Evolutionary conservation across 2,329 filamentous ascomycete species (phyloP).

Genomic region (Aspergillus phoenicis): DNA sequence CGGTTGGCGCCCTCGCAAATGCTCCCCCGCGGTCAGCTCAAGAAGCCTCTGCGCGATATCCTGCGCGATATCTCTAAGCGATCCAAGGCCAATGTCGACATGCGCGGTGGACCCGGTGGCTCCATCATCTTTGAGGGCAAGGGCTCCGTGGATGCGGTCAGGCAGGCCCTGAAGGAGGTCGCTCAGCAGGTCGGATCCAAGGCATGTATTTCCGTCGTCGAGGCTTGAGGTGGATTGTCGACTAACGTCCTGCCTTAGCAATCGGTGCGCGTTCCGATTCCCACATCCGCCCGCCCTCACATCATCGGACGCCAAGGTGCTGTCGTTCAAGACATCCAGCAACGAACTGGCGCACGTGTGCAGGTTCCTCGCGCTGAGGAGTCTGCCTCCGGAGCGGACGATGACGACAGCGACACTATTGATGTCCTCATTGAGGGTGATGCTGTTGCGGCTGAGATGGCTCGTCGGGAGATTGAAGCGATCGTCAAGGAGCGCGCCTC

Average conservation of each 20-base stretch:
- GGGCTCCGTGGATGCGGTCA: conserved; percentile 79
- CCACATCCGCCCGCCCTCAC: conserved; percentile 78
- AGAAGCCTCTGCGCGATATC: conserved; percentile 81
- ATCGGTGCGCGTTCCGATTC: conserved; percentile 75
- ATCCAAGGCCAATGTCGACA: conserved; percentile 81
- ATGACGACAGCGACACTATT: conserved; percentile 75
- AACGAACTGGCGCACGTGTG: conserved; percentile 85
- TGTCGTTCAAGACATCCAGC: conserved; percentile 86
- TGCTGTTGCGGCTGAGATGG: conserved; percentile 80
- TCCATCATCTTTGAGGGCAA: conserved; percentile 80
- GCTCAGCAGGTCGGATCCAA: conserved; percentile 84
- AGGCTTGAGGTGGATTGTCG: neutral
- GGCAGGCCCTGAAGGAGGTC: conserved; percentile 86
- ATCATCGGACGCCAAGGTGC: conserved; percentile 92
- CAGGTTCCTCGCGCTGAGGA: conserved; percentile 84
- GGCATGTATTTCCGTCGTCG: conserved; percentile 53
- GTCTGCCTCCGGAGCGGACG: conserved; percentile 65
- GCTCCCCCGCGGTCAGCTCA: conserved; percentile 74
- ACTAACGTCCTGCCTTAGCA: conserved; percentile 48
- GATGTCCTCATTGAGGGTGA: conserved; percentile 91
- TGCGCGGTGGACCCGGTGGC: conserved; percentile 71
- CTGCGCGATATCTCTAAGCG: conserved; percentile 90
- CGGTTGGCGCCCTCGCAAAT: conserved; percentile 75
- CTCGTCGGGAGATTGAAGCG: conserved; percentile 78
- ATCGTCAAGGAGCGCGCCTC: conserved; percentile 86